phyloP scores from a whole-genome alignment of 345 rosid species.

The Populus simonii region DNA sequence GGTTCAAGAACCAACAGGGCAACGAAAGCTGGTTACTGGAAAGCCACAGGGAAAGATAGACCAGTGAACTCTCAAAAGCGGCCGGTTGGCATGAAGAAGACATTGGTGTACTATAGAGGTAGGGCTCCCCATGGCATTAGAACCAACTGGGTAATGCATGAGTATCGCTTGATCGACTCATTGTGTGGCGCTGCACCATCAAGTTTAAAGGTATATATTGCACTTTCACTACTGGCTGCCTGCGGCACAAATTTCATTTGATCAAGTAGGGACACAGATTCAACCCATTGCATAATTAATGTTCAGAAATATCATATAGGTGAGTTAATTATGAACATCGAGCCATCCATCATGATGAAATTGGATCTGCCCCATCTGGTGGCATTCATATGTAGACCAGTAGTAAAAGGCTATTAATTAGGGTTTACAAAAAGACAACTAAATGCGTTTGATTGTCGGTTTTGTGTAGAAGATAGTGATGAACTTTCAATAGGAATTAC shows the following conservation, averaged over 20 bases:
- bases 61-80: conserved; percentile 43
- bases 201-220: conserved; percentile 27
- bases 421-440: background rate
- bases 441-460: background rate
- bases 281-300: background rate
- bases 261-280: background rate
- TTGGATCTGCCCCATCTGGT: background rate
- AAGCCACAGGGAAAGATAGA: conserved; percentile 71
- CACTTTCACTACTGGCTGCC: background rate
- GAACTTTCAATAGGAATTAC: background rate
- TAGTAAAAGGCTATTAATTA: background rate
- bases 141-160: conserved; percentile 81
- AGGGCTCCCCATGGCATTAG: conserved; percentile 55
- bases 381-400: background rate
- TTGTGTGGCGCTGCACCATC: conserved; percentile 27
- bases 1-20: conserved; percentile 79
- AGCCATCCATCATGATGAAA: background rate
- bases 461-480: background rate
- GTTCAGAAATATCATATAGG: background rate
- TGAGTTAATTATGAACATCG: background rate
- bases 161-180: conserved; percentile 52
- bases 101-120: conserved; percentile 69
- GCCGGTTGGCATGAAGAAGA: conserved; percentile 73
- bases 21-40: conserved; percentile 71
- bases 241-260: too few species aligned